Conservation (phyloP, 2,329 filamentous ascomycete species). For the Tricladium varicosporioides region DNA sequence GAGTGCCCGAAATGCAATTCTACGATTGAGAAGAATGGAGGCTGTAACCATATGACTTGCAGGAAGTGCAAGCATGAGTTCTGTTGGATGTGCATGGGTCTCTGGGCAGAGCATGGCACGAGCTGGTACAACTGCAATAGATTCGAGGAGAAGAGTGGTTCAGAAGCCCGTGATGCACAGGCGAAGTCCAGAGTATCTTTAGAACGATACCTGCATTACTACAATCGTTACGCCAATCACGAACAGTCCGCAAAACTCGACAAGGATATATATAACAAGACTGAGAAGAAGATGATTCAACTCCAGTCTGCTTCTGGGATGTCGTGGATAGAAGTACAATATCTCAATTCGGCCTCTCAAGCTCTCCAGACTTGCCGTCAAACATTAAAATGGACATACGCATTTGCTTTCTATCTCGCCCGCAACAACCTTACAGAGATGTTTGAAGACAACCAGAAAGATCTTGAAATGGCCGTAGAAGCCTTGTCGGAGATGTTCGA, state of each 20-base stretch:
- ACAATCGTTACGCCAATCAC: conserved; percentile 98
- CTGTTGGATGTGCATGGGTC: conserved; percentile 99
- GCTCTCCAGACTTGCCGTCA: conserved; percentile 96
- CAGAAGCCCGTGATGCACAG: conserved; percentile 87
- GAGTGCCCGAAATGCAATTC: conserved; percentile 95
- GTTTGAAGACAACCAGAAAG: conserved; percentile 98
- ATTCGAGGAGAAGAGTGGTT: conserved; percentile 92
- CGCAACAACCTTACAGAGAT: conserved; percentile 95
- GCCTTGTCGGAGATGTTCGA: conserved; percentile 99
- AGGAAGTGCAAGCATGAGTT: conserved; percentile 95
- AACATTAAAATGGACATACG: conserved; percentile 98
- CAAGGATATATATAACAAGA: conserved; percentile 93
- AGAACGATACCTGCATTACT: conserved; percentile 97
- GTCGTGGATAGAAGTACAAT: conserved; percentile 99
- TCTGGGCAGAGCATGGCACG: conserved; percentile 97
- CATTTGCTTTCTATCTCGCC: conserved; percentile 95
- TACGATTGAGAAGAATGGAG: conserved; percentile 98
- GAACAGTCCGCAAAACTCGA: conserved; percentile 96
- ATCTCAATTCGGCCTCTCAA: conserved; percentile 88
- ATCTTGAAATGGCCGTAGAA: conserved; percentile 95
- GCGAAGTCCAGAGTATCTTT: conserved; percentile 86
- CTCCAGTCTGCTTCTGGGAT: conserved; percentile 91
- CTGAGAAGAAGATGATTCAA: conserved; percentile 98
- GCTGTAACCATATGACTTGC: conserved; percentile 98
- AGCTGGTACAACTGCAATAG: conserved; percentile 99